Conservation (phyloP, 768 basidiomycete species). For the Chalciporus piperatus region DNA sequence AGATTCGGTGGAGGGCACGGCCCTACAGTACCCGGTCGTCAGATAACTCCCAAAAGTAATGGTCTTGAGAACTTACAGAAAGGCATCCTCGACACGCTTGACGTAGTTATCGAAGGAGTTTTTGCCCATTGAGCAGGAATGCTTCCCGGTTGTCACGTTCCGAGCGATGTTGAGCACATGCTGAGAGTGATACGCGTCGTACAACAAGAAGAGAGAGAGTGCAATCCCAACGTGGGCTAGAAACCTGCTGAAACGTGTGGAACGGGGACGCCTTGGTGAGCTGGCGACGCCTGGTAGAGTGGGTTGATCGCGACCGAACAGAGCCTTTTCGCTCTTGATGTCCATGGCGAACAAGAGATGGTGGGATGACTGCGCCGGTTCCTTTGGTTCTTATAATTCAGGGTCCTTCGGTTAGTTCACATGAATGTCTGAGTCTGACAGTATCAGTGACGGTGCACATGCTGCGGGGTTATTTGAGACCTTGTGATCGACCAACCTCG, state of each 20-base stretch:
- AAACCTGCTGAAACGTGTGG: conserved; percentile 2
- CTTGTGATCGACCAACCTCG: too few relatives aligned
- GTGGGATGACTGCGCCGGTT: neutral
- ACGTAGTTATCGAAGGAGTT: conserved; percentile 14
- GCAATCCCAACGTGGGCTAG: conserved; percentile 5
- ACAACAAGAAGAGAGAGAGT: conserved; percentile 12
- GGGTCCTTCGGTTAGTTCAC: conserved; percentile 2
- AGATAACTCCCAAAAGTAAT: neutral
- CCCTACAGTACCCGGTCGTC: conserved; percentile 32
- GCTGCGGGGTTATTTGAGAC: too few relatives aligned
- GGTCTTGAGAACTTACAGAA: conserved; percentile 30
- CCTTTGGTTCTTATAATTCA: neutral
- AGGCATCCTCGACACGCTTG: conserved; percentile 28
- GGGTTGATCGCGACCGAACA: neutral
- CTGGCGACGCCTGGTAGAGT: conserved; percentile 12
- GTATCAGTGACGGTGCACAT: too few relatives aligned
- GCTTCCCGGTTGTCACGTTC: conserved; percentile 7
- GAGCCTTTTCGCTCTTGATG: conserved; percentile 11
- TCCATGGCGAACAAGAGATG: conserved; percentile 11
- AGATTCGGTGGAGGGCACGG: conserved; percentile 54
- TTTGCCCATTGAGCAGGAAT: conserved; percentile 3
- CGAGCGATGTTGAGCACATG: neutral
- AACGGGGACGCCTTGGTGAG: neutral
- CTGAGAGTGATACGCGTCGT: conserved; percentile 1
- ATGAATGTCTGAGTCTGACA: conserved; percentile 1